Base-by-base conservation (phyloP, 2,329 filamentous ascomycete genomes). In the Parascedosporium putredinis region DNA sequence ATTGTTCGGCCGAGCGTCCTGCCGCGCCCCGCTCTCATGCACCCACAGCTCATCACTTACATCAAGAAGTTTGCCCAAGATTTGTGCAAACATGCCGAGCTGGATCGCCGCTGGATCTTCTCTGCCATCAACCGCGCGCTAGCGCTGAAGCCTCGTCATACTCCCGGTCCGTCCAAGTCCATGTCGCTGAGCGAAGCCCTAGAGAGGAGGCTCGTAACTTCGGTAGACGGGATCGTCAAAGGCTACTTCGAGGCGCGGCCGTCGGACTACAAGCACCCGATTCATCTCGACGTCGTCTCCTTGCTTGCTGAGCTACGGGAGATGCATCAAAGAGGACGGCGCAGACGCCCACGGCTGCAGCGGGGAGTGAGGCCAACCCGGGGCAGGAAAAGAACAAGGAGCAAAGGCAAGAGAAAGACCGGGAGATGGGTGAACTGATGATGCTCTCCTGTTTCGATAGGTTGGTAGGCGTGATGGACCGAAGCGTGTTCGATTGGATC, bases 91-190 rank as follows among this genome's bases (percentile, higher is more conserved):
- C 38, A 50, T 31, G 25, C 47, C 14, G 27, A 33, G 22, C 47
- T 50, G 27, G 47, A 50, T 14, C 25, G 34, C 25, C 47, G 47
- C 12, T 44, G 47, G 38, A 36, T 75, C 52, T 73, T 75, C 67
- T 75, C 72, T 5, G 74, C 74, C 10, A 62, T 77, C 53, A 76
- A 75, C 53, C 72, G 73, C 23, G 72, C 68, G 42, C 60, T 76
- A 8, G 72, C 72, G 0, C 65, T 78, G 44, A 69, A 74, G 53
- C 65, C 64, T 22, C 24, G 36, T 3, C 16, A 29, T 22, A 22
- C 63, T 65, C 38, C 64, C 66, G 5, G 16, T 4, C 27, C 22
- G 20, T 22, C 25, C 14, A 47, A 47, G 23, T 24, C 18, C 4
- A 20, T 24, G 20, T 3, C 45, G 5, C 31, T 47, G 7, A 34